Conservation (phyloP, 441 rosid species). For the Corymbia citriodora region DNA sequence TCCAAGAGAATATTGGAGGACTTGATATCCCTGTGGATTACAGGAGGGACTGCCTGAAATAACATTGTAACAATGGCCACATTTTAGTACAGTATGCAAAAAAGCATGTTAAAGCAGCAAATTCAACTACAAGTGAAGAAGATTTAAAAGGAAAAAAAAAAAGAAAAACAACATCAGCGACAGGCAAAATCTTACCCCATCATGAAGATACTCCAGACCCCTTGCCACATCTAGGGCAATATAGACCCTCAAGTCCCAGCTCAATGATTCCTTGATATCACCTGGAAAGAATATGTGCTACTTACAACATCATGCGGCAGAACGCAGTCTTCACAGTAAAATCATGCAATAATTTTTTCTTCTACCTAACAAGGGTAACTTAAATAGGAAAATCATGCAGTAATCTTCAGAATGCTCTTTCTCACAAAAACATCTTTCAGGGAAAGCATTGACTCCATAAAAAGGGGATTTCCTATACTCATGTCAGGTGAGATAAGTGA, state of each 20-base stretch:
- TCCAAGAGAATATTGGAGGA: constrained; percentile 95
- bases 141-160: not conserved
- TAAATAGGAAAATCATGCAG: not conserved
- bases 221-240: constrained; percentile 91
- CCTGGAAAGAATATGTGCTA: constrained; percentile 29
- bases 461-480: not conserved
- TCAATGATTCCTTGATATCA: constrained; percentile 46
- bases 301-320: not conserved
- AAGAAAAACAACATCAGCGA: not conserved
- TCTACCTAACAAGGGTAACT: not conserved
- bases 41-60: constrained; percentile 93
- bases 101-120: not conserved
- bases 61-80: not conserved
- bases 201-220: constrained; percentile 97
- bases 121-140: not conserved
- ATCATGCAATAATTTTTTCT: not conserved
- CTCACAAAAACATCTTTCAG: not conserved
- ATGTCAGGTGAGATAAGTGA: not conserved
- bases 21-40: constrained; percentile 90
- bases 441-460: not conserved
- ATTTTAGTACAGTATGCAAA: not conserved
- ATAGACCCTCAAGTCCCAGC: constrained; percentile 84
- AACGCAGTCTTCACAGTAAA: not conserved
- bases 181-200: constrained; percentile 58
- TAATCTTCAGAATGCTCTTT: not conserved